Evolutionary conservation across 2,329 filamentous ascomycete genomes (phyloP).

Genomic region (Aspergillus pseudoviridinutans): DNA sequence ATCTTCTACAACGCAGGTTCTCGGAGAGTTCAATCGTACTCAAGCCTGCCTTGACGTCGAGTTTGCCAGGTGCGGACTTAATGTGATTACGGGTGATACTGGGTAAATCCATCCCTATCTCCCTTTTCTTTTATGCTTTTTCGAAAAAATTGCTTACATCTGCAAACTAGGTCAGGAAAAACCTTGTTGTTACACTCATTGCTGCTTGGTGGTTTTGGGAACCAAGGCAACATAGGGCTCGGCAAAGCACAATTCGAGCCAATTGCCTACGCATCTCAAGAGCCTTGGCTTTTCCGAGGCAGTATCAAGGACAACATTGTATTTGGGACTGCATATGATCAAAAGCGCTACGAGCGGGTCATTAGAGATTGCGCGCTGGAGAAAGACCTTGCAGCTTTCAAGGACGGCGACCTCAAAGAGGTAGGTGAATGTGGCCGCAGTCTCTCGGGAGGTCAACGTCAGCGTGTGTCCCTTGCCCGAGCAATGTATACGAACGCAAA

Average conservation of each 20-base stretch:
- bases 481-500: constrained; percentile 55
- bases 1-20: neutral
- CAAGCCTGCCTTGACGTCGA: neutral
- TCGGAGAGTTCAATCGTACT: neutral
- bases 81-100: constrained; percentile 5
- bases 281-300: constrained; percentile 62
- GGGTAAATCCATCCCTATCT: neutral
- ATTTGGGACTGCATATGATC: constrained; percentile 54
- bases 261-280: constrained; percentile 50
- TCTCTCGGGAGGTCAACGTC: constrained; percentile 60
- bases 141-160: neutral
- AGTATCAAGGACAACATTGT: constrained; percentile 63
- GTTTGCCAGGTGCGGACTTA: constrained; percentile 1
- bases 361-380: constrained; percentile 57
- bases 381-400: constrained; percentile 52
- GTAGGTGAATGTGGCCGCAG: constrained; percentile 61
- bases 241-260: constrained; percentile 8
- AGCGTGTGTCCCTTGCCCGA: constrained; percentile 55
- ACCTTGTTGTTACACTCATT: constrained; percentile 4
- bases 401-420: constrained; percentile 54
- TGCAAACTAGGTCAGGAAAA: constrained; percentile 4
- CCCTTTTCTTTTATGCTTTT: neutral
- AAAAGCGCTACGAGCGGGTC: constrained; percentile 53
- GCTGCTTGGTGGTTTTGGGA: neutral
- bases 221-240: neutral